Base-by-base conservation (phyloP, 2,329 filamentous ascomycete genomes). In the Beauveria caledonica region DNA sequence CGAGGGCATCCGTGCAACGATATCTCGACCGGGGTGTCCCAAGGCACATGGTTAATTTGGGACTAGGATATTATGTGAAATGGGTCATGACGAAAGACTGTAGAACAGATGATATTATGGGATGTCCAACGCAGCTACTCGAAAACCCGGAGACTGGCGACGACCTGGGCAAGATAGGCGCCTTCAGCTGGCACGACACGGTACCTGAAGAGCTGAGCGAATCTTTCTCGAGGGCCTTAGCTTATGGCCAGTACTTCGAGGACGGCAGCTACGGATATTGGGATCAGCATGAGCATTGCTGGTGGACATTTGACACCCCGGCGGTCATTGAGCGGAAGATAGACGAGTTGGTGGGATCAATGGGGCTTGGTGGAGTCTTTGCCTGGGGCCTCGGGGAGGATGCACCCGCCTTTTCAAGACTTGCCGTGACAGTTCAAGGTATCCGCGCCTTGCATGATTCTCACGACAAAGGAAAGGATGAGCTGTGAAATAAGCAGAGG, bases 331-430 rank as follows among this genome's bases (percentile, higher is more conserved):
- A 70, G 13, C 74, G 76, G 60, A 92, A 92, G 73, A 83, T 90
- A 61, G 72, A 78, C 3, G 70, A 79, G 5, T 78, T 92, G 40
- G 77, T 89, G 3, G 73, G 77, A 33, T 75, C 76, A 36, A 78
- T 80, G 68, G 71, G 74, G 1, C 70, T 91, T 0, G 87, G 88
- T 1, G 88, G 89, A 17, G 83, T 89, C 5, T 90, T 91, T 78
- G 87, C 87, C 0, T 91, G 87, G 88, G 87, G 85, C 21, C 67
- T 91, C 61, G 88, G 86, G 2, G 87, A 91, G 72, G 88, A 91
- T 62, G 79, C 76, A 2, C 74, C 76, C 1, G 58, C 66, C 3
- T 82, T 77, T 62, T 64, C 68, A 21, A 77, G 77, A 59, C 68
- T 81, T 11, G 63, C 64, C 39, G 74, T 74, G 4, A 75, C 72